A percentile compares a stretch with the other conserved stretches of the same genome.
These are phyloP conservation scores for Sporisorium reilianum DNA, from an alignment of 1,284 basidiomycete species.

Conservation along the genomic window DNA sequence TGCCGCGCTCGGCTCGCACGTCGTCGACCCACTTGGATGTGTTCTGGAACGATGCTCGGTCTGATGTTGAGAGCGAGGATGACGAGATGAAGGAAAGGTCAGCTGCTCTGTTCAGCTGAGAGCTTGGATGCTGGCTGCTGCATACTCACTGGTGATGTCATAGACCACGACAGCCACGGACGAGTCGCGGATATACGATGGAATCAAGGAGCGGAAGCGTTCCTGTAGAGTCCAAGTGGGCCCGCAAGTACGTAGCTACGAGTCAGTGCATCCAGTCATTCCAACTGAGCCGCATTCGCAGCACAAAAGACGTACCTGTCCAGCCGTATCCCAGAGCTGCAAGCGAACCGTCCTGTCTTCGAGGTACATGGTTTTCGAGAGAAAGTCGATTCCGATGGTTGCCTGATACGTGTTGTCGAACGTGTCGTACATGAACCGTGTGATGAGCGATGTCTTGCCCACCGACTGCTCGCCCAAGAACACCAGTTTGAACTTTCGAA, in stretches of 20 bases:
- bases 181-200: conserved; percentile 98
- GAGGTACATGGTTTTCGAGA: conserved; percentile 99
- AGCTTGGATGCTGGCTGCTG: neutral
- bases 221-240: conserved; percentile 74
- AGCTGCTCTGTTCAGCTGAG: neutral
- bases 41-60: conserved; percentile 94
- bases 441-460: conserved; percentile 89
- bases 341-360: conserved; percentile 97
- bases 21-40: conserved; percentile 99
- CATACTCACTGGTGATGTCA: conserved; percentile 91
- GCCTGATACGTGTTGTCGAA: conserved; percentile 99
- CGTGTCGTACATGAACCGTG: conserved; percentile 96
- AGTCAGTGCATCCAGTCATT: conserved; percentile 2
- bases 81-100: neutral
- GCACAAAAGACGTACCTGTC: conserved; percentile 76
- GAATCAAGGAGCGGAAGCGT: conserved; percentile 96
- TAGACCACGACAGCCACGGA: conserved; percentile 98
- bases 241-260: neutral
- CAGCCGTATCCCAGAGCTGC: conserved; percentile 96
- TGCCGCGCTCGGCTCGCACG: conserved; percentile 94
- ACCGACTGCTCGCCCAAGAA: conserved; percentile 67
- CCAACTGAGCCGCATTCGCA: neutral
- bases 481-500: conserved; percentile 69
- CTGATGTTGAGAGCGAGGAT: conserved; percentile 65
- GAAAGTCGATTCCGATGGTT: conserved; percentile 98